Evolutionary conservation across 768 basidiomycete genomes (phyloP), one percentile per base, ranked within the genome.

Genomic region (Termitomyces sp.): DNA sequence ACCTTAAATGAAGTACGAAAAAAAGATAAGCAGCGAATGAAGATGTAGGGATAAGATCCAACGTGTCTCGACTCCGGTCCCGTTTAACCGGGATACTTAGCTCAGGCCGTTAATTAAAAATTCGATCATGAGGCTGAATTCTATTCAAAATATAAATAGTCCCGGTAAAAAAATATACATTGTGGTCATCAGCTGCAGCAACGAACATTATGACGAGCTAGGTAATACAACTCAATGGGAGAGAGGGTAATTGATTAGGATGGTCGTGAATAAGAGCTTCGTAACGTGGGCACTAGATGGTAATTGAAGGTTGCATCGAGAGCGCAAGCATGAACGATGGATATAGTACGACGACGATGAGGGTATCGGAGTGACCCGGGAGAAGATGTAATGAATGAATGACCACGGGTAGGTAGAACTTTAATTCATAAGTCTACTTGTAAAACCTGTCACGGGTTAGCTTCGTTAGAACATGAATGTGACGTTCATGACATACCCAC

Each of bases 161-260:
- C n/a, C 48, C 26, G n/a, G 27, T n/a, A 34, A 40, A 40, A 37
- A 20, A 55, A 36, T 26, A 46, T 60, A 56, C 61, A 59, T 53
- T 56, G n/a, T n/a, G n/a, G n/a, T n/a, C n/a, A n/a, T n/a, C 56
- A 53, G 30, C 37, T 51, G 54, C 54, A 61, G 40, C 51, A 54
- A 60, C 64, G 58, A 65, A 63, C 62, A 71, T 69, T 71, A 69
- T 58, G 60, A 65, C 56, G 64, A 64, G 61, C 65, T 72, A 71
- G 61, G 67, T 68, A 70, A 67, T 72, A 74, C 72, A 74, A n/a
- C n/a, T n/a, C n/a, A n/a, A 64, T 52, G 13, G 12, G 26, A 52
- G 37, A 26, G 26, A 56, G 51, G 54, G 62, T 56, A 51, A 46
- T 37, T 54, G 53, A 65, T 60, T 62, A 69, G 66, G 63, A 65